phyloP scores from a whole-genome alignment of 768 basidiomycete genomes.

The Trametes cinnabarina region DNA sequence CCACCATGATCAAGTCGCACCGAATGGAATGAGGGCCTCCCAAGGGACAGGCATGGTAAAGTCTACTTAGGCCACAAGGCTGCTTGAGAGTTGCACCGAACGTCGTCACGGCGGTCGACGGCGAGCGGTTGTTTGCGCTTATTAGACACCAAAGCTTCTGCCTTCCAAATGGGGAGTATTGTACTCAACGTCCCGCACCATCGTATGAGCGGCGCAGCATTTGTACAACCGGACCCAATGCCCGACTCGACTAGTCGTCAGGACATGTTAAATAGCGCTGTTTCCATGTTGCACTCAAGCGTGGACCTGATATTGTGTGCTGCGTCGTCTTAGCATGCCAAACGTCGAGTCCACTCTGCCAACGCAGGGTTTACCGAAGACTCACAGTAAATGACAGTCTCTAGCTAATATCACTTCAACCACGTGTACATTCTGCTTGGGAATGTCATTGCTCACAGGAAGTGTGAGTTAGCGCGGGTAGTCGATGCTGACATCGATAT shows the following conservation, averaged over 20 bases:
- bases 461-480: neutral
- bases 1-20: constrained; percentile 36
- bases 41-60: constrained; percentile 88
- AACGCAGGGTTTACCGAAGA: too few species aligned
- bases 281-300: too few species aligned
- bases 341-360: too few species aligned
- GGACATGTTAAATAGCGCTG: too few species aligned
- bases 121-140: constrained; percentile 4
- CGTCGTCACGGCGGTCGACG: neutral
- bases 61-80: neutral
- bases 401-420: too few species aligned
- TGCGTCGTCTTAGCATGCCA: too few species aligned
- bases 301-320: too few species aligned
- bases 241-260: neutral
- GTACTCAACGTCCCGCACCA: neutral
- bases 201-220: neutral
- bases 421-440: too few species aligned
- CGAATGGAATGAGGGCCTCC: constrained; percentile 96
- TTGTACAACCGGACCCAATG: neutral
- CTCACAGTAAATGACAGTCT: too few species aligned
- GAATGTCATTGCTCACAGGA: too few species aligned
- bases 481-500: neutral
- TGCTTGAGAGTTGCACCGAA: constrained; percentile 2
- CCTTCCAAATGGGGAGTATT: neutral
- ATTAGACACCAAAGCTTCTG: constrained; percentile 14